Conservation (phyloP, 352 stramenopile genomes). For the Phytophthora palmivora region DNA sequence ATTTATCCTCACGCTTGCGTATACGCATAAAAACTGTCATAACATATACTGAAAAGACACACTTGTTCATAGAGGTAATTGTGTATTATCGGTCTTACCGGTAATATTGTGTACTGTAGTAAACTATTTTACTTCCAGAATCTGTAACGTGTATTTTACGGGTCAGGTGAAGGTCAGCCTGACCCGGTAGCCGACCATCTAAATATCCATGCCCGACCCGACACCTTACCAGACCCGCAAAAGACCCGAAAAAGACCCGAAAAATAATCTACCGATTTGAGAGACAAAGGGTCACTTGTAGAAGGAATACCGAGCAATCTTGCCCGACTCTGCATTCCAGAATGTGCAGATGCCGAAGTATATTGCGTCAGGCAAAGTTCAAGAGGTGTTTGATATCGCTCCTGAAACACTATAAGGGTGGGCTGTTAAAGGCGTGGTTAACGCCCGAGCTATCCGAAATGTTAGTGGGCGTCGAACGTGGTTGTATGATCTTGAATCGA, state of each 20-base stretch:
- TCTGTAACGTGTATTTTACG: neutral
- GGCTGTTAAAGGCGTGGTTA: no score
- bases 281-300: no score
- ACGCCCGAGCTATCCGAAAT: no score
- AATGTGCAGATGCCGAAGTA: no score
- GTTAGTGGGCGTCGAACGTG: no score
- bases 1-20: neutral
- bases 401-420: no score
- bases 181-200: neutral
- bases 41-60: conserved; percentile 4
- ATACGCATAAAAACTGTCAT: neutral
- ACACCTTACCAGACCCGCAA: neutral
- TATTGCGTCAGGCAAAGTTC: no score
- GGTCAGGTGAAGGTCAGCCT: no score
- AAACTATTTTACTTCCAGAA: neutral
- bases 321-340: no score
- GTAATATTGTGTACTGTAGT: neutral
- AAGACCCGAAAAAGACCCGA: neutral
- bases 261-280: neutral
- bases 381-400: no score
- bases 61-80: neutral
- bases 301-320: no score
- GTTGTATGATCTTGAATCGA: no score
- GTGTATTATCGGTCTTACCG: neutral
- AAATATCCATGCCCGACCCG: neutral